phyloP scores from a whole-genome alignment of 352 stramenopile genomes.

The Hyaloperonospora brassicae region DNA sequence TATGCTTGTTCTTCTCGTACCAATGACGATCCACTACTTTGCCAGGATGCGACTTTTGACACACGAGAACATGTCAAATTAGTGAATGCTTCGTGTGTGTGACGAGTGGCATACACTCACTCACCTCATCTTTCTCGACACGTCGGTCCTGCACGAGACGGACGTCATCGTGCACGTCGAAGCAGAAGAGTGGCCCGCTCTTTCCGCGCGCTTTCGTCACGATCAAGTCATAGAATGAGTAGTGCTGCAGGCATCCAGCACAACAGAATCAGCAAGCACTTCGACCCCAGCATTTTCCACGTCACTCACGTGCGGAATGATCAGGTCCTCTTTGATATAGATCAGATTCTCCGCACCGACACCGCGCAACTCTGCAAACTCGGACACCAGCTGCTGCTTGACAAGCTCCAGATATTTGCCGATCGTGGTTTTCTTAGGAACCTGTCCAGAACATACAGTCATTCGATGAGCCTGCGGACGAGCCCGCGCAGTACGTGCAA shows the following conservation, averaged over 20 bases:
- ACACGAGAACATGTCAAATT: slow-evolving; percentile 7
- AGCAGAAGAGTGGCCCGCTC: slow-evolving; percentile 96
- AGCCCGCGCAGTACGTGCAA: background rate
- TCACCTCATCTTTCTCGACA: slow-evolving; percentile 94
- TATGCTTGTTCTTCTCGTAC: slow-evolving; percentile 99
- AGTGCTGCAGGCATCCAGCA: slow-evolving; percentile 52
- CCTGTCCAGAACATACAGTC: slow-evolving; percentile 23
- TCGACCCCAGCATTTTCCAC: background rate
- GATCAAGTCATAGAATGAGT: slow-evolving; percentile 99
- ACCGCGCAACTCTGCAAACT: slow-evolving; percentile 91
- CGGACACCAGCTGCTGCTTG: slow-evolving; percentile 82
- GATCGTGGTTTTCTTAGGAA: slow-evolving; percentile 90
- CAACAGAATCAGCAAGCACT: slow-evolving; percentile 12
- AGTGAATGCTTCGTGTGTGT: background rate
- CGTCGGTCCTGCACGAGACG: slow-evolving; percentile 87
- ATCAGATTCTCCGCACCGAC: slow-evolving; percentile 91
- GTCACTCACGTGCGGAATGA: slow-evolving; percentile 88
- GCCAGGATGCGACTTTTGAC: slow-evolving; percentile 86
- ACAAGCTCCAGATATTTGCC: slow-evolving; percentile 82
- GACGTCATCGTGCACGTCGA: slow-evolving; percentile 93
- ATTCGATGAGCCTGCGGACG: background rate
- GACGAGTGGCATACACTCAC: background rate
- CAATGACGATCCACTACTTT: slow-evolving; percentile 96
- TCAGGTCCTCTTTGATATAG: slow-evolving; percentile 98
- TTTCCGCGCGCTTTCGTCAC: slow-evolving; percentile 95